Conservation (phyloP, 129 eudicot genomes). For the Tanacetum coccineum region DNA sequence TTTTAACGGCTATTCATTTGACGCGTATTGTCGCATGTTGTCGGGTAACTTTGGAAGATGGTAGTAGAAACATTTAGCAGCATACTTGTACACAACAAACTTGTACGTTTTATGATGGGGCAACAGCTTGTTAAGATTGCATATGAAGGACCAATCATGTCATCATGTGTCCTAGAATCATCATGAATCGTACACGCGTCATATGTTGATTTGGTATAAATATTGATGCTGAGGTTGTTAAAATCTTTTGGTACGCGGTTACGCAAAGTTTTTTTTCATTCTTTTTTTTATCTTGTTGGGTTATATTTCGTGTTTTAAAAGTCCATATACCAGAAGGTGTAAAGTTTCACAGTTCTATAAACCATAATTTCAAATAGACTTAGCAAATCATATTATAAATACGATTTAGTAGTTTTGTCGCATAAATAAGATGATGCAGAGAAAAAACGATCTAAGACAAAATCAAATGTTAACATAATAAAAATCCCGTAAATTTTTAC, state of each 20-base stretch:
- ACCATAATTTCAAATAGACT: too few relatives aligned
- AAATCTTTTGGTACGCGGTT: slow-evolving; percentile 22
- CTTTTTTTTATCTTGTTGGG: neutral
- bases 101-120: slow-evolving; percentile 18
- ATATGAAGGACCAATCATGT: slow-evolving; percentile 20
- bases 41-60: neutral
- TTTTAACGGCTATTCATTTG: neutral
- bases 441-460: too few relatives aligned
- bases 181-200: neutral
- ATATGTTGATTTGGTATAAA: slow-evolving; percentile 10
- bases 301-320: neutral
- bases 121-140: slow-evolving; percentile 17
- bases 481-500: too few relatives aligned
- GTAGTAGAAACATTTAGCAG: neutral
- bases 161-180: slow-evolving; percentile 17
- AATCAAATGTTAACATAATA: too few relatives aligned
- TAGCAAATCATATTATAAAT: too few relatives aligned
- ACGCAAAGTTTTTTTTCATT: slow-evolving; percentile 14
- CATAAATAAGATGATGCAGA: too few relatives aligned
- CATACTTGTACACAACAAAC: slow-evolving; percentile 8
- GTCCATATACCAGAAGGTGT: too few relatives aligned
- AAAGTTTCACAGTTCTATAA: too few relatives aligned
- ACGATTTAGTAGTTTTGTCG: too few relatives aligned
- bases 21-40: neutral
- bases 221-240: slow-evolving; percentile 11